Conservation (phyloP, 2,329 filamentous ascomycete species). For the Fusarium sp. region DNA sequence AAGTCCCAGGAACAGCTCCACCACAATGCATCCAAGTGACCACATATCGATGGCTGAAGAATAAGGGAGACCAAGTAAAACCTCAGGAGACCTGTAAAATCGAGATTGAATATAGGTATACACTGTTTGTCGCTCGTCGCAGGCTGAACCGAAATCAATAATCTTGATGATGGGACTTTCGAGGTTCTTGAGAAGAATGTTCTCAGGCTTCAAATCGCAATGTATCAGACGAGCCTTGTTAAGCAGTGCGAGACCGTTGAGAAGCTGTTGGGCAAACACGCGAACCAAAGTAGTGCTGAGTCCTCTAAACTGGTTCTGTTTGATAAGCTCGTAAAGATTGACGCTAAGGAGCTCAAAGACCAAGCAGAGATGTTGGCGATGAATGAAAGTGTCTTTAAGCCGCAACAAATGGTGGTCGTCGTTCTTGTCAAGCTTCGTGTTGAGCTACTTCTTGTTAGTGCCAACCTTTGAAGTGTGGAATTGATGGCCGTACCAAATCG, state of each 20-base stretch:
- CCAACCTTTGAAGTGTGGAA: not conserved
- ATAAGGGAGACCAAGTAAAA: constrained; percentile 93
- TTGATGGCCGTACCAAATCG: constrained; percentile 73
- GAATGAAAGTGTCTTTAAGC: constrained; percentile 97
- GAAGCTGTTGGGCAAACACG: constrained; percentile 95
- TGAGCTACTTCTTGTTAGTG: constrained; percentile 70
- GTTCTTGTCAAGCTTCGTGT: constrained; percentile 99
- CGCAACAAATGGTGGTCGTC: constrained; percentile 96
- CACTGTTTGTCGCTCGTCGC: constrained; percentile 96
- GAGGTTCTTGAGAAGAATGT: constrained; percentile 96
- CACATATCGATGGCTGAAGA: constrained; percentile 99
- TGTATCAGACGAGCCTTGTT: constrained; percentile 98
- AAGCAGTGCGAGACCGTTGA: constrained; percentile 89
- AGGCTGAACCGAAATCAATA: constrained; percentile 98
- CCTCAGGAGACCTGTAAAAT: constrained; percentile 97
- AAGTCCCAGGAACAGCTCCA: constrained; percentile 94
- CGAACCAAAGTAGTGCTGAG: constrained; percentile 96
- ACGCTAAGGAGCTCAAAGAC: constrained; percentile 97
- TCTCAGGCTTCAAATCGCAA: constrained; percentile 97
- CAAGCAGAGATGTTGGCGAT: constrained; percentile 94
- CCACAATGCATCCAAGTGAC: constrained; percentile 98
- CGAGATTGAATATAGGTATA: constrained; percentile 99
- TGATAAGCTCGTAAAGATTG: constrained; percentile 98
- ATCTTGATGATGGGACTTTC: constrained; percentile 99
- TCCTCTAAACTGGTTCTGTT: constrained; percentile 98